Conservation (phyloP, 148 eudicot species). For the Simmondsia chinensis region DNA sequence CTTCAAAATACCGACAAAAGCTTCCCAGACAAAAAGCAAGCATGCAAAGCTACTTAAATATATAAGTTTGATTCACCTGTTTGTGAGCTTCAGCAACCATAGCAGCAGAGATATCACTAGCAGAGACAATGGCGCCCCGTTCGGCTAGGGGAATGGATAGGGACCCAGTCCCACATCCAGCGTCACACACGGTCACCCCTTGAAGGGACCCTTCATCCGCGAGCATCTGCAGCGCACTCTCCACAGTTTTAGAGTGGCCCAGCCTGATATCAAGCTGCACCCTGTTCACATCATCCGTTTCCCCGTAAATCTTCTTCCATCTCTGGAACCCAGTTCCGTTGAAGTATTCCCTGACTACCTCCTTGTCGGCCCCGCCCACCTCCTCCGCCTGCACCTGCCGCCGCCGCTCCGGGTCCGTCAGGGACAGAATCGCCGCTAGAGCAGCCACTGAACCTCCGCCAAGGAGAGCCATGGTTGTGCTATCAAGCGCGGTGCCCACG, state of each 20-base stretch:
- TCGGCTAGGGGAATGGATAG: constrained; percentile 79
- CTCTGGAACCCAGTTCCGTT: constrained; percentile 78
- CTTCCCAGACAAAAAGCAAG: no score
- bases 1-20: no score
- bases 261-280: constrained; percentile 80
- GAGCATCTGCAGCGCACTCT: constrained; percentile 68
- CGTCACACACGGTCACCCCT: constrained; percentile 86
- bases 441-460: constrained; percentile 62
- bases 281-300: constrained; percentile 73
- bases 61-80: constrained; percentile 28
- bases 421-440: constrained; percentile 54
- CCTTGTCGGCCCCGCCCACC: constrained; percentile 95
- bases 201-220: constrained; percentile 44
- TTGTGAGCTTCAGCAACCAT: constrained; percentile 90
- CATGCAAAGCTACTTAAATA: not conserved
- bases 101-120: constrained; percentile 91
- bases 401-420: constrained; percentile 80
- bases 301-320: constrained; percentile 94
- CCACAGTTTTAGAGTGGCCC: constrained; percentile 92
- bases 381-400: constrained; percentile 83
- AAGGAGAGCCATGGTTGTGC: constrained; percentile 58
- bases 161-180: constrained; percentile 95
- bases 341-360: constrained; percentile 88
- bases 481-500: constrained; percentile 43
- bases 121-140: constrained; percentile 65